phyloP scores from a whole-genome alignment of 2,329 filamentous ascomycete genomes.

The Apiospora arundinis region DNA sequence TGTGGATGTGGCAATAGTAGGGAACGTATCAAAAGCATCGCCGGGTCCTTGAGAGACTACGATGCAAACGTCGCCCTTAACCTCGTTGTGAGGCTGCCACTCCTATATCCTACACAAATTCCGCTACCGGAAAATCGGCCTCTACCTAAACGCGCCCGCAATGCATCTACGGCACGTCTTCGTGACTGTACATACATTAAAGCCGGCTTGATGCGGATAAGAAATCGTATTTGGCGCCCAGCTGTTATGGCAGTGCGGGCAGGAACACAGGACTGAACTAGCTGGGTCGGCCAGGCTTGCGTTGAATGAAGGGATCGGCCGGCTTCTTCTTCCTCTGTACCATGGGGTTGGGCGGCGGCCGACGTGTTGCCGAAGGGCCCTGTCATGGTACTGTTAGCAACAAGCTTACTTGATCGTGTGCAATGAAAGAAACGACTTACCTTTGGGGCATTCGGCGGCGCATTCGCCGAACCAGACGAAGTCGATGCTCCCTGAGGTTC shows the following conservation, averaged over 20 bases:
- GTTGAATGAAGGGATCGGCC: constrained; percentile 29
- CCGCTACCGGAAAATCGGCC: neutral
- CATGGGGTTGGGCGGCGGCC: constrained; percentile 27
- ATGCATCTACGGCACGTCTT: neutral
- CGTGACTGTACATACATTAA: neutral
- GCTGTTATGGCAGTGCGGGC: constrained; percentile 31
- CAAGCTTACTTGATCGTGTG: neutral
- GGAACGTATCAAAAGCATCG: neutral
- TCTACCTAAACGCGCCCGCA: neutral
- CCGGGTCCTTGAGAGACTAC: neutral
- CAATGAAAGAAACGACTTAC: constrained; percentile 24
- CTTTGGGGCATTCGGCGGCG: constrained; percentile 31
- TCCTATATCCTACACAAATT: constrained; percentile 4
- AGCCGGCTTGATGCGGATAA: neutral
- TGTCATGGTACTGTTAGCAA: neutral
- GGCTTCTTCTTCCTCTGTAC: constrained; percentile 24
- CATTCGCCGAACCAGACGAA: neutral
- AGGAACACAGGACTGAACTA: neutral
- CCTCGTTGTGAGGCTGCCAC: neutral
- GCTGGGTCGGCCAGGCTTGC: constrained; percentile 26
- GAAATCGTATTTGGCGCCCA: neutral
- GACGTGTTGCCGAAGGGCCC: constrained; percentile 26
- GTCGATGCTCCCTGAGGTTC: constrained; percentile 15
- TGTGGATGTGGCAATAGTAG: neutral
- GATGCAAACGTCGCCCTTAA: neutral